Percentiles rank a stretch among this genome's conserved stretches.
phyloP scores from a whole-genome alignment of 2,329 filamentous ascomycete species.

The Neopestalotiopsis sp. region DNA sequence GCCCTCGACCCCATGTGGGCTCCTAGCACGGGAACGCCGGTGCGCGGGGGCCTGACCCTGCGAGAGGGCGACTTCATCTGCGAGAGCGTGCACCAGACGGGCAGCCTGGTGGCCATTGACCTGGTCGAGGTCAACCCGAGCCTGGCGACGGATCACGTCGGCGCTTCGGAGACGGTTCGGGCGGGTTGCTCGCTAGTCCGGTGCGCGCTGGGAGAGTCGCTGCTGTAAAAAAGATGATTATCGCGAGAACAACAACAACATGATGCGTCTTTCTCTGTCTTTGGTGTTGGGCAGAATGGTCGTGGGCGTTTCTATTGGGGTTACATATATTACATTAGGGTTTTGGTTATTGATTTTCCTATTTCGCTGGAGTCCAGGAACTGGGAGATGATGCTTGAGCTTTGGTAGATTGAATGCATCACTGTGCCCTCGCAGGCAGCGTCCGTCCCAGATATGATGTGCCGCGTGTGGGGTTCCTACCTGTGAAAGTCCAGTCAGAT shows the following conservation, averaged over 20 bases:
- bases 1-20: constrained; percentile 96
- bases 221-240: constrained; percentile 62
- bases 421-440: neutral
- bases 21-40: constrained; percentile 92
- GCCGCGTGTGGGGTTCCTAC: neutral
- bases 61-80: constrained; percentile 98
- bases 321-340: neutral
- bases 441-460: neutral
- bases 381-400: constrained; percentile 4
- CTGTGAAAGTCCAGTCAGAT: too few species aligned
- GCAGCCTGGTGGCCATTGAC: constrained; percentile 79
- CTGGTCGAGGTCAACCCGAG: constrained; percentile 83
- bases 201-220: constrained; percentile 89
- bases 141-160: constrained; percentile 63
- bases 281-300: neutral
- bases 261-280: constrained; percentile 17
- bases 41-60: constrained; percentile 89
- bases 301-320: neutral
- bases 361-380: constrained; percentile 3
- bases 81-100: constrained; percentile 82
- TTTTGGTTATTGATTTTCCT: neutral
- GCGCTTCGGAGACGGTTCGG: constrained; percentile 84
- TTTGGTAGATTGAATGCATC: constrained; percentile 10
- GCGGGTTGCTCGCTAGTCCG: constrained; percentile 91
- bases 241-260: neutral